Evolutionary conservation across 345 rosid species (phyloP).

Genomic region (Heritiera fomes): DNA sequence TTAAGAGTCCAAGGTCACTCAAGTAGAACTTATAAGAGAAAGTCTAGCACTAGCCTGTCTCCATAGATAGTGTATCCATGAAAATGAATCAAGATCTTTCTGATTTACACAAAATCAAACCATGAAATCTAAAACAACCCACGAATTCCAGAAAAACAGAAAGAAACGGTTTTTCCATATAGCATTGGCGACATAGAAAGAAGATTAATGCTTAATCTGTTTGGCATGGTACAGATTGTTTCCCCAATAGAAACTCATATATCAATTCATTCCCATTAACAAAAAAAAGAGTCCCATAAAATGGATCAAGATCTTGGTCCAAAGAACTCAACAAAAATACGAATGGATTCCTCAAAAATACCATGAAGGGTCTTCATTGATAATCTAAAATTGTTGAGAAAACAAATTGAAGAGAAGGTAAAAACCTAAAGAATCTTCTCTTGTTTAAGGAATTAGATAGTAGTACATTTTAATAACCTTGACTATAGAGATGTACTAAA

Average conservation of each 20-base stretch:
- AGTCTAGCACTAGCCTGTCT: not conserved
- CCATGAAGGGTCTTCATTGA: not conserved
- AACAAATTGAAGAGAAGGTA: not conserved
- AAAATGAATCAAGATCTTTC: not conserved
- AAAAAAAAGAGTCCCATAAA: not conserved
- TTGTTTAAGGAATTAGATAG: not conserved
- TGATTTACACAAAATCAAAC: not conserved
- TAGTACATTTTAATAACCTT: not conserved
- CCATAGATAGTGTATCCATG: not conserved
- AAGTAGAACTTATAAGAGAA: not conserved
- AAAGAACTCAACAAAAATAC: not conserved
- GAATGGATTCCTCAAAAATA: not conserved
- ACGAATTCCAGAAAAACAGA: not conserved
- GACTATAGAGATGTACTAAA: not conserved
- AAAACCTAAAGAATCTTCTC: not conserved
- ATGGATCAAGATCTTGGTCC: not conserved
- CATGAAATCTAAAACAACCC: not conserved
- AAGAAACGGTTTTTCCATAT: not conserved
- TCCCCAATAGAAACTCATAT: not conserved
- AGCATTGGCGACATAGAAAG: not conserved
- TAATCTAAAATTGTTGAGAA: not conserved
- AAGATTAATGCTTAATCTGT: not conserved
- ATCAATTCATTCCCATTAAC: not conserved
- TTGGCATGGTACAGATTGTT: not conserved
- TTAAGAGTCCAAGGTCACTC: not conserved